Base-by-base conservation (phyloP, 306 rosid genomes). In the Cotoneaster glaucophyllus region DNA sequence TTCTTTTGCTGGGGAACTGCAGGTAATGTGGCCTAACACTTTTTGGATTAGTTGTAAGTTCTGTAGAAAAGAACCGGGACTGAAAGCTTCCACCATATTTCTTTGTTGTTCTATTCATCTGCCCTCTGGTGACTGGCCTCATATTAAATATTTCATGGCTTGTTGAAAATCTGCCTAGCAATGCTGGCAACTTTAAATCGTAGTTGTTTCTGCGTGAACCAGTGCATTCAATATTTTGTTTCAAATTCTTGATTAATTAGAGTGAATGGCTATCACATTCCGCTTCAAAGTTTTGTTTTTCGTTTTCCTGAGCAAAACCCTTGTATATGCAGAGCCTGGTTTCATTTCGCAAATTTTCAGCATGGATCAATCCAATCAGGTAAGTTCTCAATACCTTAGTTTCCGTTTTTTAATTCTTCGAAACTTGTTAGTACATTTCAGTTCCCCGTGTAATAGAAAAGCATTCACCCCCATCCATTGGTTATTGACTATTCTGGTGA, bases 301-400 rank as follows among this genome's bases (percentile, higher is more conserved):
- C 22, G 1, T 5, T 73, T 50, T 73, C 43, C 77, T 61, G 58
- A 61, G 28, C 7, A 73, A 73, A 65, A 22, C 29, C 64, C 25
- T 10, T 57, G 14, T 69, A 12, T 71, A 57, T 74, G 77, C 90
- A 92, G 98, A 88, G 95, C 64, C 85, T 94, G 75, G 96, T 92
- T 72, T 90, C 97, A 8, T 90, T 95, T 71, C 96, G 96, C 79
- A 90, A 92, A 84, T 90, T 82, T 84, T 95, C 98, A 15, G 85
- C 97, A 43, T 90, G 97, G 97, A 95, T 95, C 84, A 95, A 95
- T 85, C 98, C 96, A 53, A 66, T 87, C 69, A 90, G 97, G 97
- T 92, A 83, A 9, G 71, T 48, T 67, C 74, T 58, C 21, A 41
- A 29, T 4, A 41, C 25, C 45, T 56, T 74, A 19, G 28, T 26